Evolutionary conservation across 129 eudicot species (phyloP).

Genomic region (Heracleum sosnowskyi): DNA sequence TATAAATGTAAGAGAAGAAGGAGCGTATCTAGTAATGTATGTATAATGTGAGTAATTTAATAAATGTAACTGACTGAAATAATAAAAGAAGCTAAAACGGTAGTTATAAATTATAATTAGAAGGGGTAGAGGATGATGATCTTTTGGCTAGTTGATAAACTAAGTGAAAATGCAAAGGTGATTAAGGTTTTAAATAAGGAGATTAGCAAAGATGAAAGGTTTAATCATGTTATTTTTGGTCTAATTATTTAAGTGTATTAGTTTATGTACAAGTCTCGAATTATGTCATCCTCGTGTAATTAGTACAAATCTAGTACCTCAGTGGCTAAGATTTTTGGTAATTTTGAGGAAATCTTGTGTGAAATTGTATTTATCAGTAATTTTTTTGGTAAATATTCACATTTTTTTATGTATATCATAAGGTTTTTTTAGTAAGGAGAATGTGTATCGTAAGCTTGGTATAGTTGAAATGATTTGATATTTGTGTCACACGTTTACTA

Average conservation of each 20-base stretch:
- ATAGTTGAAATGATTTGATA: background rate
- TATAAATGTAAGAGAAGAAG: background rate
- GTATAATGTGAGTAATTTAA: background rate
- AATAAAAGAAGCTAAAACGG: background rate
- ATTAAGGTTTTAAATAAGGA: background rate
- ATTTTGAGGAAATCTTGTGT: background rate
- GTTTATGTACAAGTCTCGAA: no score
- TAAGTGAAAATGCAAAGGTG: slow-evolving; percentile 3
- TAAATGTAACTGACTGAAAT: background rate
- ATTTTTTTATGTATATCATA: background rate
- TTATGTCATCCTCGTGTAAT: no score
- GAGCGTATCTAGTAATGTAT: background rate
- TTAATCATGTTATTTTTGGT: slow-evolving; percentile 20
- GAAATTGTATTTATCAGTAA: background rate
- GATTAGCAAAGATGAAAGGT: slow-evolving; percentile 18
- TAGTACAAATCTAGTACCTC: background rate
- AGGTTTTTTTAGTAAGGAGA: background rate
- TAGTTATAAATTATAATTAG: background rate
- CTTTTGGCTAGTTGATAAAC: background rate
- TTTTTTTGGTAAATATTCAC: background rate
- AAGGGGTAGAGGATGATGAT: background rate
- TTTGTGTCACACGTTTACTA: background rate
- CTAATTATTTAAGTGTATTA: background rate
- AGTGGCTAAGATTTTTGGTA: background rate
- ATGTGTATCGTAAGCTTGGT: background rate